Evolutionary conservation across 1,284 basidiomycete species (phyloP).

Genomic region (Erythrobasidium hasegawianum): DNA sequence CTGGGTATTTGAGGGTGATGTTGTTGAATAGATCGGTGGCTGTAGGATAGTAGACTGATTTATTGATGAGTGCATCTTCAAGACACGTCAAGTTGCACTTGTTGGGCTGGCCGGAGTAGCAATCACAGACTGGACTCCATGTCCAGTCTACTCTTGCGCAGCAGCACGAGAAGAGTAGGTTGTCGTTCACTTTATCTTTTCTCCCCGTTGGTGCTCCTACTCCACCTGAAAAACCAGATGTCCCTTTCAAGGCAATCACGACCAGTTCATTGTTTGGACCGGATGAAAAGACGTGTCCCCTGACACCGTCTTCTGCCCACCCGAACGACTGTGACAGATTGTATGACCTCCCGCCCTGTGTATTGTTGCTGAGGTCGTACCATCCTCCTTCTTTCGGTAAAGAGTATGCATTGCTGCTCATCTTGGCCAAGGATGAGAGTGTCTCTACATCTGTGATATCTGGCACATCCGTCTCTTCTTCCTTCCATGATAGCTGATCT

Average conservation of each 20-base stretch:
- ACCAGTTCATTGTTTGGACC: slow-evolving; percentile 78
- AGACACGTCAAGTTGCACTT: slow-evolving; percentile 78
- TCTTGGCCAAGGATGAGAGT: slow-evolving; percentile 80
- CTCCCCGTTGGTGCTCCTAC: slow-evolving; percentile 73
- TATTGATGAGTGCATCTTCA: slow-evolving; percentile 70
- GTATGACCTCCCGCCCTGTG: slow-evolving; percentile 21
- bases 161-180: slow-evolving; percentile 96
- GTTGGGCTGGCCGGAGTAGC: slow-evolving; percentile 60
- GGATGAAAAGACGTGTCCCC: slow-evolving; percentile 69
- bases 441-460: slow-evolving; percentile 73
- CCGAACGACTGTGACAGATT: slow-evolving; percentile 72
- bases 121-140: slow-evolving; percentile 93
- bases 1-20: slow-evolving; percentile 86
- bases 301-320: slow-evolving; percentile 85
- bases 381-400: slow-evolving; percentile 56
- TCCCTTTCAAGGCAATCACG: slow-evolving; percentile 90
- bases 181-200: slow-evolving; percentile 94
- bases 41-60: slow-evolving; percentile 83
- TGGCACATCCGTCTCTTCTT: slow-evolving; percentile 54
- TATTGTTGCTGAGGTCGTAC: slow-evolving; percentile 58
- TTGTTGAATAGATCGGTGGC: slow-evolving; percentile 83
- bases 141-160: slow-evolving; percentile 91
- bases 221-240: slow-evolving; percentile 68
- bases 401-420: slow-evolving; percentile 84
- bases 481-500: slow-evolving; percentile 51